Percentiles rank a stretch among this genome's conserved stretches.
Conservation (phyloP, 306 rosid species). For the Gastrolobium villosum region DNA sequence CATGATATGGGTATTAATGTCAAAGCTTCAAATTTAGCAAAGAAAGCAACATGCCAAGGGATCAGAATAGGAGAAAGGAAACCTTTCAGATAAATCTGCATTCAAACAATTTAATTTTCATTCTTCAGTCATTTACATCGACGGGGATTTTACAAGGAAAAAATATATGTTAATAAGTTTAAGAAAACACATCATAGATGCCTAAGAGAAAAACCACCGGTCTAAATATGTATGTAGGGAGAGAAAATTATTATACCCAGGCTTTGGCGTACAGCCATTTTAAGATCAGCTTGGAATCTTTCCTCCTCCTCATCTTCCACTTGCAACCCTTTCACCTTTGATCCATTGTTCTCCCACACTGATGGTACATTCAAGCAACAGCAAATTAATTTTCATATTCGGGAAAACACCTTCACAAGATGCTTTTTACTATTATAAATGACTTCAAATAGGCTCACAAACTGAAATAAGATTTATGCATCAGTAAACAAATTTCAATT, state of each 20-base stretch:
- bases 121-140: slow-evolving; percentile 20
- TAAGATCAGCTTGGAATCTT: slow-evolving; percentile 93
- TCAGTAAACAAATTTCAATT: slow-evolving; percentile 26
- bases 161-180: slow-evolving; percentile 10
- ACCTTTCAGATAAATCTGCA: background rate
- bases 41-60: slow-evolving; percentile 14
- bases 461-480: slow-evolving; percentile 25
- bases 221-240: background rate
- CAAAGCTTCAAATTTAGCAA: slow-evolving; percentile 18
- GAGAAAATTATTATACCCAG: slow-evolving; percentile 67
- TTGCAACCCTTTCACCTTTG: slow-evolving; percentile 64
- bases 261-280: slow-evolving; percentile 90
- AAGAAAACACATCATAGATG: slow-evolving; percentile 24
- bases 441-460: slow-evolving; percentile 19
- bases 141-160: background rate
- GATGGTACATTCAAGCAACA: slow-evolving; percentile 46
- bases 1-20: background rate
- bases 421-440: slow-evolving; percentile 32
- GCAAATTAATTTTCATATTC: slow-evolving; percentile 40
- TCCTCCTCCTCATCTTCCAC: slow-evolving; percentile 87
- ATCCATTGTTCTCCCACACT: slow-evolving; percentile 61
- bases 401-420: slow-evolving; percentile 40
- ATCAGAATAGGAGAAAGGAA: slow-evolving; percentile 23
- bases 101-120: slow-evolving; percentile 32
- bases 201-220: slow-evolving; percentile 6